Evolutionary conservation across 257 asterid genomes (phyloP).

Genomic region (Salvia hispanica): DNA sequence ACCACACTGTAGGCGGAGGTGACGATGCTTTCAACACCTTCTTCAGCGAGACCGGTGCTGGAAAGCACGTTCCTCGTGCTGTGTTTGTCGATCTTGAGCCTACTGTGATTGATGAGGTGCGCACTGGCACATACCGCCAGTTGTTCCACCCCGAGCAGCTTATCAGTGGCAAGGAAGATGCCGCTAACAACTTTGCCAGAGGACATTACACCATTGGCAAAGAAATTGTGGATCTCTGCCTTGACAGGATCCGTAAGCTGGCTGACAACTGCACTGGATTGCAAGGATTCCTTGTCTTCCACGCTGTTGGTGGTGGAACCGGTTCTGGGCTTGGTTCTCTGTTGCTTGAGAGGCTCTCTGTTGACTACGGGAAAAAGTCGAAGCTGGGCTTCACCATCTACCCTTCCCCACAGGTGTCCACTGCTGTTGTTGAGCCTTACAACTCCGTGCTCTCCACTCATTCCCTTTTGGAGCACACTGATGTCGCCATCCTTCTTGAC

Average conservation of each 20-base stretch:
- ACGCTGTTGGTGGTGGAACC: slow-evolving; percentile 98
- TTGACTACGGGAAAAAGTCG: slow-evolving; percentile 85
- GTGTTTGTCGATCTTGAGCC: slow-evolving; percentile 95
- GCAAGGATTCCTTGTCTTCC: slow-evolving; percentile 91
- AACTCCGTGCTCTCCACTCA: slow-evolving; percentile 93
- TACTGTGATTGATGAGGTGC: slow-evolving; percentile 89
- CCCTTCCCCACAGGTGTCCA: slow-evolving; percentile 95
- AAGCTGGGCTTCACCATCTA: slow-evolving; percentile 88
- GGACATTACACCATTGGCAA: slow-evolving; percentile 95
- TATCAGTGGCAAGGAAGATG: slow-evolving; percentile 92
- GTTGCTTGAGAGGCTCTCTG: slow-evolving; percentile 86
- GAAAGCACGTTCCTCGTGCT: slow-evolving; percentile 95
- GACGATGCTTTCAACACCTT: slow-evolving; percentile 96
- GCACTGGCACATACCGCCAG: slow-evolving; percentile 89
- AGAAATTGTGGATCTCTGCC: slow-evolving; percentile 85
- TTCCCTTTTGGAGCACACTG: slow-evolving; percentile 92
- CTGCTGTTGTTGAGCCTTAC: slow-evolving; percentile 96
- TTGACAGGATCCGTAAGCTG: slow-evolving; percentile 89
- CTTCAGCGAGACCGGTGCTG: slow-evolving; percentile 96
- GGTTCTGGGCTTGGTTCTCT: slow-evolving; percentile 95
- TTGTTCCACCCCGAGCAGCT: slow-evolving; percentile 94
- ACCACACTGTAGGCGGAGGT: slow-evolving; percentile 85
- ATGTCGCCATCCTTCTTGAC: slow-evolving; percentile 90
- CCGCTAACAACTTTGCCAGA: slow-evolving; percentile 93
- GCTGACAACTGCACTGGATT: slow-evolving; percentile 94